A percentile compares a stretch with the other conserved stretches of the same genome.
Evolutionary conservation across 192 early-diverging fungal species (phyloP).

Genomic region (Backusella parvicylindrica): DNA sequence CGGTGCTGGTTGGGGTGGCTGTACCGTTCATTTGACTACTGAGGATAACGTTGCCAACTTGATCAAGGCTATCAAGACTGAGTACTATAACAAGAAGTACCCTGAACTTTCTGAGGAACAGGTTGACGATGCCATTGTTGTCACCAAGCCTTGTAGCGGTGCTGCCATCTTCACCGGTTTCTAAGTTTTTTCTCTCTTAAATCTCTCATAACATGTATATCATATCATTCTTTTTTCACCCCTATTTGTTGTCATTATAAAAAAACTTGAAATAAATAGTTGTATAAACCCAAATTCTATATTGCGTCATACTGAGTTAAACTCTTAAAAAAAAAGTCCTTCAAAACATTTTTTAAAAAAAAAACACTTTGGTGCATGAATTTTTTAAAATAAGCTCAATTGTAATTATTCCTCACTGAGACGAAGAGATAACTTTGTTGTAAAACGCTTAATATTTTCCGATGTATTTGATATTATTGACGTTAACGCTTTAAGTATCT

Average conservation of each 20-base stretch:
- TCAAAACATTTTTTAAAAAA: too few species aligned
- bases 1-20: conserved; percentile 91
- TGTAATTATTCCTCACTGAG: background rate
- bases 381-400: background rate
- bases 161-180: conserved; percentile 39
- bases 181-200: background rate
- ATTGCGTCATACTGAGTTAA: too few species aligned
- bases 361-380: too few species aligned
- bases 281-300: background rate
- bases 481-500: too few species aligned
- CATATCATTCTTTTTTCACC: background rate
- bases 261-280: background rate
- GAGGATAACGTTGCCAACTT: conserved; percentile 59
- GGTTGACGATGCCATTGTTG: conserved; percentile 51
- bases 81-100: conserved; percentile 58
- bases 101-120: conserved; percentile 44
- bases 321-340: background rate
- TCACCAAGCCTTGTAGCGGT: conserved; percentile 42
- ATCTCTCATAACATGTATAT: background rate
- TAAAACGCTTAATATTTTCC: too few species aligned
- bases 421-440: background rate
- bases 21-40: conserved; percentile 75
- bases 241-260: background rate
- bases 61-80: conserved; percentile 56
- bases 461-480: too few species aligned